Evolutionary conservation across 805 yeast species (phyloP).

Genomic region (Ogataea thermomethanolica): DNA sequence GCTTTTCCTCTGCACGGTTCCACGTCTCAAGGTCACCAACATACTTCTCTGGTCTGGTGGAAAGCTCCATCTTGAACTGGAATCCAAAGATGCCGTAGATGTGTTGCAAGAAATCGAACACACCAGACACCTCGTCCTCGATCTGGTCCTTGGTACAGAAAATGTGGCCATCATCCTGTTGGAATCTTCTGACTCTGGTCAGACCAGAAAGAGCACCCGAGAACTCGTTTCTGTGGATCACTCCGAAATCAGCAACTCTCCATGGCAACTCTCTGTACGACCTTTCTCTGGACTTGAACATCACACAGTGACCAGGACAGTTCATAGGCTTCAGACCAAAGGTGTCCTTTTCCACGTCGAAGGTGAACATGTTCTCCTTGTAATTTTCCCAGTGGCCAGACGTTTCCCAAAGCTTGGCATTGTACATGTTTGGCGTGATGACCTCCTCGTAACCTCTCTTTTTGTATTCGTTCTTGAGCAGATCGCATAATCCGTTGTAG

Average conservation of each 20-base stretch:
- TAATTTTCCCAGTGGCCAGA: slow-evolving; percentile 99
- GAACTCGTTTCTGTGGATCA: slow-evolving; percentile 93
- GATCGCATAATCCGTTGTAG: slow-evolving; percentile 79
- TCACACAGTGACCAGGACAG: slow-evolving; percentile 89
- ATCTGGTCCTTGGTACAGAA: slow-evolving; percentile 94
- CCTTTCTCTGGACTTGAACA: slow-evolving; percentile 89
- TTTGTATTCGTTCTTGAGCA: slow-evolving; percentile 80
- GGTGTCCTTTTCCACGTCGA: slow-evolving; percentile 94
- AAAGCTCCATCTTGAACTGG: slow-evolving; percentile 93
- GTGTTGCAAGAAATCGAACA: slow-evolving; percentile 80
- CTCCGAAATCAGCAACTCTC: slow-evolving; percentile 99
- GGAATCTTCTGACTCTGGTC: slow-evolving; percentile 98
- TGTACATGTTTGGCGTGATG: slow-evolving; percentile 98
- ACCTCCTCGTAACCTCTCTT: slow-evolving; percentile 97
- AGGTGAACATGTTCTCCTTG: slow-evolving; percentile 94
- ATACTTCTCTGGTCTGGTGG: slow-evolving; percentile 95
- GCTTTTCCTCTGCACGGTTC: slow-evolving; percentile 84
- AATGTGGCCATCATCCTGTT: slow-evolving; percentile 98
- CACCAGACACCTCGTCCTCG: slow-evolving; percentile 75
- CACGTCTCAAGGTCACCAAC: slow-evolving; percentile 94
- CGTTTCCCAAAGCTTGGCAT: slow-evolving; percentile 95
- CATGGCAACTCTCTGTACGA: slow-evolving; percentile 96
- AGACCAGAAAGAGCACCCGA: slow-evolving; percentile 93
- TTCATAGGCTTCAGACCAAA: slow-evolving; percentile 95
- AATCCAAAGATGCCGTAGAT: slow-evolving; percentile 92